phyloP scores from a whole-genome alignment of 352 stramenopile species.

The Phytophthora idaei region DNA sequence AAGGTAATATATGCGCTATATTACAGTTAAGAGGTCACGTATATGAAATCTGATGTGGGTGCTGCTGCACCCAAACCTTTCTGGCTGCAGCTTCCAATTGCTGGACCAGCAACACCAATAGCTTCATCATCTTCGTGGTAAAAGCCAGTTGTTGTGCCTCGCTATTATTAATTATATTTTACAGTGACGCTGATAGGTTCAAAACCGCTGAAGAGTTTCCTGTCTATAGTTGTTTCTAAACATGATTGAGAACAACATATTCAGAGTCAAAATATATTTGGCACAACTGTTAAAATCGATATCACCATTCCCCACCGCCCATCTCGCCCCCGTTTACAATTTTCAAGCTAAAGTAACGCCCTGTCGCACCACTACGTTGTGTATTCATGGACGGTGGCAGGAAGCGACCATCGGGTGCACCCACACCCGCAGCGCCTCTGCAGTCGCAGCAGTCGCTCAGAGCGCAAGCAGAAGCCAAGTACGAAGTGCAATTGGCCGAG shows the following conservation, averaged over 20 bases:
- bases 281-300: not conserved
- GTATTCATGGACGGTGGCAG: slow-evolving; percentile 2
- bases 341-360: slow-evolving; percentile 22
- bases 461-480: slow-evolving; percentile 28
- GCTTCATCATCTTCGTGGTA: no score
- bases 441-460: slow-evolving; percentile 22
- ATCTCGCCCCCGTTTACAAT: slow-evolving; percentile 18
- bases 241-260: not conserved
- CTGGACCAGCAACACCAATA: no score
- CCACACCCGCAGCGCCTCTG: not conserved
- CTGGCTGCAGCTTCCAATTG: no score
- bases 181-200: slow-evolving; percentile 1
- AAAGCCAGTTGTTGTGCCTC: slow-evolving; percentile 14
- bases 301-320: not conserved
- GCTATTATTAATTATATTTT: no score
- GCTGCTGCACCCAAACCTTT: no score
- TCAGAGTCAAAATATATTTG: slow-evolving; percentile 5
- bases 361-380: not conserved
- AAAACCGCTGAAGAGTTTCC: not conserved
- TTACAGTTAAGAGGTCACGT: no score
- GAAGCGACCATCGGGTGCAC: slow-evolving; percentile 8
- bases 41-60: no score
- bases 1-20: no score
- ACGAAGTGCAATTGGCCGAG: slow-evolving; percentile 29
- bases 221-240: not conserved